Evolutionary conservation across 495 filamentous ascomycete genomes (phyloP), one percentile per base, ranked within the genome.

Genomic region (Daldinia decipiens): DNA sequence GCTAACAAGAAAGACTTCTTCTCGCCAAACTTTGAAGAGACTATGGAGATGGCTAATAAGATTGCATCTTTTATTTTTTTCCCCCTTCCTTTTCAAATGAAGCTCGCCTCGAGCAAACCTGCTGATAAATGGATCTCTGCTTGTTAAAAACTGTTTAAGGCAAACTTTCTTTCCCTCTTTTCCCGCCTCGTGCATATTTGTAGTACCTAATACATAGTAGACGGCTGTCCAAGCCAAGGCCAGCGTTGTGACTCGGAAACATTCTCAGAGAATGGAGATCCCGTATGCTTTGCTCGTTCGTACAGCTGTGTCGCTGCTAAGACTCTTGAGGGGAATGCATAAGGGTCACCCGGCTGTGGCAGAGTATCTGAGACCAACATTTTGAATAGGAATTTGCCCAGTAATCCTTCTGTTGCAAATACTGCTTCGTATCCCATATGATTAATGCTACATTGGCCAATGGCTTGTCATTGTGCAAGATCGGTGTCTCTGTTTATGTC

Each of bases 401-500:
- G 74, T 47, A 67, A 71, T 58, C 62, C 62, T 67, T 67, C 63
- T 72, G 74, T 70, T 66, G 71, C 74, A 72, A 71, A 70, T 51
- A 52, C 29, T 72, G 74, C 74, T 61, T 68, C 67, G 74, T 69
- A 58, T 65, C 55, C 62, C 61, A 40, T 74, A 57, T 55, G 62
- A 67, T 76, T 54, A 74, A 74, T 76, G 74, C 74, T 73, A 69
- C 65, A 58, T 65, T 72, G 62, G 38, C 62, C 67, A 65, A 67
- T 64, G 66, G 27, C 66, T 66, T 61, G 56, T 26, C 56, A 32
- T 68, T 24, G 45, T 34, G 70, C 70, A 60, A 67, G 61, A 68
- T 73, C 70, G 64, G 36, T 70, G 70, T 76, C 62, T 73, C 67
- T 72, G 62, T 72, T 65, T 62, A 34, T 62, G 70, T 73, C 70